Evolutionary conservation across 1,284 basidiomycete genomes (phyloP).

Genomic region (Melampsora larici-populina): DNA sequence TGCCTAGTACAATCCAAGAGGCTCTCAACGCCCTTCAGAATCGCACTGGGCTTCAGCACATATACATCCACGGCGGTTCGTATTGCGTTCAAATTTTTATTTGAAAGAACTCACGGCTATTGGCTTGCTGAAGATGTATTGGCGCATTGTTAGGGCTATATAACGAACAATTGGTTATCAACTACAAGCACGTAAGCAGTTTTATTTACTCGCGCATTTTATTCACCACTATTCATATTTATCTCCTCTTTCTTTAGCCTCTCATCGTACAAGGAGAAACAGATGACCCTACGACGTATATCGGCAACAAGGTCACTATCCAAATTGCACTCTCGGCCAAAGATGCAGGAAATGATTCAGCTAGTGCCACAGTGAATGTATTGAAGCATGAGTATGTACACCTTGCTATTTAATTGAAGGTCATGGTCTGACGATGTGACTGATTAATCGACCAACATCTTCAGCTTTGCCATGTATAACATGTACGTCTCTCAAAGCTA

Average conservation of each 20-base stretch:
- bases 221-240: not conserved
- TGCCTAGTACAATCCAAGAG: too few species aligned
- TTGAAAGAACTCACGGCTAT: too few species aligned
- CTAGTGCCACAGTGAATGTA: conserved; percentile 26
- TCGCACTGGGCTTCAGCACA: too few species aligned
- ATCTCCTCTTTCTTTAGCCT: conserved; percentile 1
- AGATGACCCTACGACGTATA: not conserved
- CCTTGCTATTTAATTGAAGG: not conserved
- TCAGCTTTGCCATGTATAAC: conserved; percentile 14
- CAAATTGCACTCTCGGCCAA: not conserved
- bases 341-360: conserved; percentile 1
- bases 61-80: too few species aligned
- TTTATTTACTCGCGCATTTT: not conserved
- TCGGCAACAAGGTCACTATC: conserved; percentile 20
- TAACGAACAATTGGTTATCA: not conserved
- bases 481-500: not conserved
- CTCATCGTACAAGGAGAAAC: conserved; percentile 27
- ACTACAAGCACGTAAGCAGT: not conserved
- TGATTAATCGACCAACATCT: not conserved
- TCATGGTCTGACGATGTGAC: not conserved
- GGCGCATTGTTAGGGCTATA: not conserved
- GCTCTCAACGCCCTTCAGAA: too few species aligned
- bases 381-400: not conserved
- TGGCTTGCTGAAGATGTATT: too few species aligned
- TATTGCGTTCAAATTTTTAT: too few species aligned